Conservation (phyloP, 345 rosid species). For the Eucalyptus erythrocorys region DNA sequence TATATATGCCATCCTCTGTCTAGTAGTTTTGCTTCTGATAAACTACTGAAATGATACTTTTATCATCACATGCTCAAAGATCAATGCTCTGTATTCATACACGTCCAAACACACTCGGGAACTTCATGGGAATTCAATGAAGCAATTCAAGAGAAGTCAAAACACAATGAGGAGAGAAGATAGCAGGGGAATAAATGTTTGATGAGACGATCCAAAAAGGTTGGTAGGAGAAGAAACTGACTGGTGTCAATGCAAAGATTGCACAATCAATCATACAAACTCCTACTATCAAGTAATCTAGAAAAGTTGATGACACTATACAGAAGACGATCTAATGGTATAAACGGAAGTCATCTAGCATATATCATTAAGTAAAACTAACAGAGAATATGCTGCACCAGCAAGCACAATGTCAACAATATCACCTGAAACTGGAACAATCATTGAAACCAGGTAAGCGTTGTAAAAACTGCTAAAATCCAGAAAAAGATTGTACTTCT, state of each 20-base stretch:
- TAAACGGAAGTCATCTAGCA: background rate
- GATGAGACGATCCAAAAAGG: background rate
- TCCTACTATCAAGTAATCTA: background rate
- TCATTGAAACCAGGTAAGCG: background rate
- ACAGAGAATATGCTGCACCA: background rate
- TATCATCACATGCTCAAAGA: background rate
- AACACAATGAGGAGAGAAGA: background rate
- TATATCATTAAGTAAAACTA: background rate
- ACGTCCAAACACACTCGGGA: background rate
- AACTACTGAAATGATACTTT: background rate
- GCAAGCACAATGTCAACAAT: background rate
- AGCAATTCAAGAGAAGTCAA: background rate
- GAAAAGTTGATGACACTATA: background rate
- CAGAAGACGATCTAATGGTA: background rate
- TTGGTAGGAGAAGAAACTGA: background rate
- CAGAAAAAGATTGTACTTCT: background rate
- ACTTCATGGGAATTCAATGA: background rate
- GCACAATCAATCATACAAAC: background rate
- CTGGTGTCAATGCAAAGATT: background rate
- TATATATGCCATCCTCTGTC: background rate
- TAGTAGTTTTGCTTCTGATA: background rate
- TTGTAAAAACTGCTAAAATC: background rate
- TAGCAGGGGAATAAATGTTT: background rate
- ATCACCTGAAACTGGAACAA: background rate
- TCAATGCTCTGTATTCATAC: background rate